Conservation (phyloP, 345 rosid species). For the Moringa oleifera region DNA sequence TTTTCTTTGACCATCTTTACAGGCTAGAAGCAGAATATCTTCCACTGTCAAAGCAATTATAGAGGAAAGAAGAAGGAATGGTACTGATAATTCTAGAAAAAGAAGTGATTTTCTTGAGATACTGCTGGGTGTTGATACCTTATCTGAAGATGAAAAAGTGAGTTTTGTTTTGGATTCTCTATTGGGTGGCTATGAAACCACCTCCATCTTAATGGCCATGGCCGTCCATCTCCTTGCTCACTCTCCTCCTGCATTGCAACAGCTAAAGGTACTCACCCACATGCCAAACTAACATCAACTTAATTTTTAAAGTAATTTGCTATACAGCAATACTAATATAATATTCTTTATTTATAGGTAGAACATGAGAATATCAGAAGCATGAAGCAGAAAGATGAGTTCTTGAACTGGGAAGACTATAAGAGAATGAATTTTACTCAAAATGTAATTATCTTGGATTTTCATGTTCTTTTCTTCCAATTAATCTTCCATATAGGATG, state of each 20-base stretch:
- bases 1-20: conserved; percentile 33
- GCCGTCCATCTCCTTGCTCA: conserved; percentile 38
- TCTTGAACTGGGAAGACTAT: conserved; percentile 50
- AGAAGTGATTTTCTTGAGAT: conserved; percentile 37
- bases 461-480: neutral
- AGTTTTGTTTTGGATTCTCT: conserved; percentile 51
- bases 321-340: neutral
- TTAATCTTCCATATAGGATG: too few species aligned
- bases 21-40: conserved; percentile 53
- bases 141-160: conserved; percentile 57
- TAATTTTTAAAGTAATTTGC: too few species aligned
- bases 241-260: conserved; percentile 30
- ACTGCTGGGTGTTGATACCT: conserved; percentile 37
- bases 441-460: conserved; percentile 21
- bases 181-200: conserved; percentile 60
- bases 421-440: conserved; percentile 46
- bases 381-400: conserved; percentile 33
- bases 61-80: conserved; percentile 29
- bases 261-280: conserved; percentile 31
- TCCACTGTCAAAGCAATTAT: conserved; percentile 46
- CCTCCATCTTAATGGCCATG: conserved; percentile 43
- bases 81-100: conserved; percentile 3
- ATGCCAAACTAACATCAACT: neutral
- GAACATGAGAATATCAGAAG: conserved; percentile 39
- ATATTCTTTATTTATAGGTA: conserved; percentile 9